phyloP scores from a whole-genome alignment of 345 rosid genomes.

The Rhizophora mangle region DNA sequence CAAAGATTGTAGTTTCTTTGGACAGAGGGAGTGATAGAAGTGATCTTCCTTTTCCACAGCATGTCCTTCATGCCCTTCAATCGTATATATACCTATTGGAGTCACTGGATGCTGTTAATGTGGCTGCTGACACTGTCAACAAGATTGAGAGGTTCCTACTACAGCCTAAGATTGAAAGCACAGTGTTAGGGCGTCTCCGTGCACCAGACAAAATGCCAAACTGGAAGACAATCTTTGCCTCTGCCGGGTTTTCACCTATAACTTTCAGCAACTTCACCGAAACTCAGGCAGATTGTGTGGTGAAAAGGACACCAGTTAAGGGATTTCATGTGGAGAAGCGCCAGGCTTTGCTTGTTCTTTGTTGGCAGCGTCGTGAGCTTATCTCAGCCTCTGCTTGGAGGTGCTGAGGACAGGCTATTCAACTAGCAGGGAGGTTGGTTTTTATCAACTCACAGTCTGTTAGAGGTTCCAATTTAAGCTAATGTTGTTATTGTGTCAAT shows the following conservation, averaged over 20 bases:
- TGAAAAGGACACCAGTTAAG: conserved; percentile 59
- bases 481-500: conserved; percentile 26
- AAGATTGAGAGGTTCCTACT: conserved; percentile 81
- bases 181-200: conserved; percentile 57
- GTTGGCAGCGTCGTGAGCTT: conserved; percentile 87
- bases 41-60: conserved; percentile 74
- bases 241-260: conserved; percentile 64
- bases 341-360: conserved; percentile 67
- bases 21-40: conserved; percentile 81
- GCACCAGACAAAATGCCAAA: conserved; percentile 50
- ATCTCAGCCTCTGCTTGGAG: conserved; percentile 89
- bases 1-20: conserved; percentile 71
- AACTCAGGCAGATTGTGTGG: conserved; percentile 79
- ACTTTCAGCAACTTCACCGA: conserved; percentile 74
- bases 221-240: conserved; percentile 70
- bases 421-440: conserved; percentile 18
- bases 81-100: conserved; percentile 62
- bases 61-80: conserved; percentile 62
- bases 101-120: conserved; percentile 79
- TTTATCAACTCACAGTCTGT: conserved; percentile 28
- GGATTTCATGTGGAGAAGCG: conserved; percentile 87
- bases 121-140: conserved; percentile 60
- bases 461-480: conserved; percentile 29
- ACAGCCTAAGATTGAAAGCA: conserved; percentile 64
- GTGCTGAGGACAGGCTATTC: conserved; percentile 39